Conservation (phyloP, 2,329 filamentous ascomycete genomes). For the Aspergillus carbonarius region DNA sequence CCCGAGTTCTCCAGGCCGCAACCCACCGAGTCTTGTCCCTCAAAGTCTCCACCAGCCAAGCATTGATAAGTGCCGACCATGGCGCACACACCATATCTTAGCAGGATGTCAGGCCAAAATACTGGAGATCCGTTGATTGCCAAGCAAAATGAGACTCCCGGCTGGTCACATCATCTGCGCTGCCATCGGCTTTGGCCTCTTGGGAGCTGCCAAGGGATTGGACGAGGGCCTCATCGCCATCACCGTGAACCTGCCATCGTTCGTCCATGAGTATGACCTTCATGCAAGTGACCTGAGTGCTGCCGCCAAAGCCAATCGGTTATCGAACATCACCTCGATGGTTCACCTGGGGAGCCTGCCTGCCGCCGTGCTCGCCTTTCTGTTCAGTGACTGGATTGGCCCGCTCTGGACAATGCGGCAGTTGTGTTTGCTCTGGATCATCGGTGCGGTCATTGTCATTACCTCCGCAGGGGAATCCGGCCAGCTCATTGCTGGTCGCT, state of each 20-base stretch:
- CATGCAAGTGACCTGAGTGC: constrained; percentile 6
- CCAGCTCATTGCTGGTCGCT: constrained; percentile 31
- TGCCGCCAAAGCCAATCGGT: constrained; percentile 30
- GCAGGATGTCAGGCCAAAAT: neutral
- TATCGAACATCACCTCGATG: constrained; percentile 42
- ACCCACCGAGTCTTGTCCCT: neutral
- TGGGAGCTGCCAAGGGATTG: constrained; percentile 15
- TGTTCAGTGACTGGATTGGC: constrained; percentile 29
- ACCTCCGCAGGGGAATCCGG: constrained; percentile 29
- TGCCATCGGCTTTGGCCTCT: constrained; percentile 2
- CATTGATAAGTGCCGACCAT: neutral
- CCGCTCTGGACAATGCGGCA: constrained; percentile 25
- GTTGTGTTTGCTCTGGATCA: constrained; percentile 21
- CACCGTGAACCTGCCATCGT: constrained; percentile 21
- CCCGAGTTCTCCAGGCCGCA: neutral
- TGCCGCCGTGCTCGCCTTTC: constrained; percentile 34
- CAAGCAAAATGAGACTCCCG: neutral
- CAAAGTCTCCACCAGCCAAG: too few species aligned
- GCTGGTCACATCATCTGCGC: neutral
- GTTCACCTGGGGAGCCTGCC: constrained; percentile 41
- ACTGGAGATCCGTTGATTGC: neutral
- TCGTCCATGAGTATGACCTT: constrained; percentile 17
- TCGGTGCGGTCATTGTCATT: constrained; percentile 32
- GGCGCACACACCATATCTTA: neutral
- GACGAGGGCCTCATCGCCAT: constrained; percentile 25